Base-by-base conservation (phyloP, 2,329 filamentous ascomycete species). In the Fusarium torulosum region DNA sequence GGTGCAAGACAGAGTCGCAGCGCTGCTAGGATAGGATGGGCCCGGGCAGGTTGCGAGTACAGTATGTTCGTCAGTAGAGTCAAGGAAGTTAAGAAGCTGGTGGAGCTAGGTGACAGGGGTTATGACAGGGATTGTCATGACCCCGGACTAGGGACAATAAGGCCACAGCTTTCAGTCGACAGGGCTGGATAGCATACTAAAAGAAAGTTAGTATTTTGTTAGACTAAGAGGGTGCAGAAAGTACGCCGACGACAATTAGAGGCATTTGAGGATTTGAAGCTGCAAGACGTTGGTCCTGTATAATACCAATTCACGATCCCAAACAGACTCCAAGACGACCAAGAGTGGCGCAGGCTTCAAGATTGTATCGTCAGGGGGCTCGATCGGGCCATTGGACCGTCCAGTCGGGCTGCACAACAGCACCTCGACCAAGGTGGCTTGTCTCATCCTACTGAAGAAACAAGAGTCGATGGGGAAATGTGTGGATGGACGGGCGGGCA, bases 381-480 rank as follows among this genome's bases (percentile, higher is more conserved):
- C 70, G 70, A 72, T 74, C 72, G 61, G 68, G 59, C 63, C 71
- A 73, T 66, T 71, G 68, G 60, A 70, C 72, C 68, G 46, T 63
- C 68, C 68, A 74, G 60, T 74, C 59, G 61, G 72, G 63, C 70
- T 74, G 68, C 70, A 72, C 70, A 69, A 59, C 68, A 72, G 71
- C 42, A 55, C 64, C 56, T 61, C 57, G 59, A 59, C 67, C 63
- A 56, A 73, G 56, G 61, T 74, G 72, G 72, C 72, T 73, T 74
- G 72, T 74, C 72, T 74, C 71, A 74, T 72, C 59, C 63, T 62
- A 53, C 61, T 67, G 72, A 67, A 70, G 72, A 73, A 68, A 72
- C 58, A 73, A 72, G 69, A 69, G 64, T 53, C 41, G 53, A 68
- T 58, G 57, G 66, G 64, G 43, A 37, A n/a, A 60, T 52, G 62